A percentile compares a stretch with the other conserved stretches of the same genome.
Conservation (phyloP, 176 grass and related monocot genomes). For the Urochloa ruziziensis region DNA sequence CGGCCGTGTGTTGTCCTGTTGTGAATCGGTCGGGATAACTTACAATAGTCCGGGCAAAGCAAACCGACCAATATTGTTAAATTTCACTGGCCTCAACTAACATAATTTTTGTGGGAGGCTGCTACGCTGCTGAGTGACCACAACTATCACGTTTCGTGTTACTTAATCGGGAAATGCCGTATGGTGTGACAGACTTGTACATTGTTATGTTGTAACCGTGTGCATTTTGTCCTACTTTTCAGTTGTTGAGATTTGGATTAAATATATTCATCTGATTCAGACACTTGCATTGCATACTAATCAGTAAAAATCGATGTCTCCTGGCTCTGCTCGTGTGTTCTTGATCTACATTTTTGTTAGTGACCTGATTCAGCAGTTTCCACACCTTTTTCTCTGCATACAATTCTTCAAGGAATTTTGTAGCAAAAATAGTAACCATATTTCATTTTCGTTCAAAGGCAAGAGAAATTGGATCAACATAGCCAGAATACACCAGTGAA, state of each 20-base stretch:
- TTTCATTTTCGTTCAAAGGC: neutral
- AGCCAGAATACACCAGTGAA: neutral
- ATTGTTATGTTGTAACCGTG: too few species aligned
- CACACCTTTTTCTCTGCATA: neutral
- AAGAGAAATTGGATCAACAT: neutral
- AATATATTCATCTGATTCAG: neutral
- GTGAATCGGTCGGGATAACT: slow-evolving; percentile 25
- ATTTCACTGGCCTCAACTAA: slow-evolving; percentile 4
- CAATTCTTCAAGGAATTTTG: neutral
- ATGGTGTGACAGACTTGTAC: neutral
- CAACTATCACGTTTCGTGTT: neutral
- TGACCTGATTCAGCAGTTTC: neutral
- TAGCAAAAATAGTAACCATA: neutral
- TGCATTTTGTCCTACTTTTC: neutral
- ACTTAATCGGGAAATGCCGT: neutral
- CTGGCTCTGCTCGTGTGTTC: neutral
- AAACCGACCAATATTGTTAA: slow-evolving; percentile 32
- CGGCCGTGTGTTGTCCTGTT: slow-evolving; percentile 32
- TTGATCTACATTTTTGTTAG: neutral
- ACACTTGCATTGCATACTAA: neutral
- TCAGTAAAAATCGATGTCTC: neutral
- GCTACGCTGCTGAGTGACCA: neutral
- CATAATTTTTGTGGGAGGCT: slow-evolving; percentile 20
- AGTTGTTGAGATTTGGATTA: neutral
- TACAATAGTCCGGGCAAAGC: slow-evolving; percentile 30